Conservation (phyloP, 495 filamentous ascomycete genomes). For the Penicilliopsis zonata region DNA sequence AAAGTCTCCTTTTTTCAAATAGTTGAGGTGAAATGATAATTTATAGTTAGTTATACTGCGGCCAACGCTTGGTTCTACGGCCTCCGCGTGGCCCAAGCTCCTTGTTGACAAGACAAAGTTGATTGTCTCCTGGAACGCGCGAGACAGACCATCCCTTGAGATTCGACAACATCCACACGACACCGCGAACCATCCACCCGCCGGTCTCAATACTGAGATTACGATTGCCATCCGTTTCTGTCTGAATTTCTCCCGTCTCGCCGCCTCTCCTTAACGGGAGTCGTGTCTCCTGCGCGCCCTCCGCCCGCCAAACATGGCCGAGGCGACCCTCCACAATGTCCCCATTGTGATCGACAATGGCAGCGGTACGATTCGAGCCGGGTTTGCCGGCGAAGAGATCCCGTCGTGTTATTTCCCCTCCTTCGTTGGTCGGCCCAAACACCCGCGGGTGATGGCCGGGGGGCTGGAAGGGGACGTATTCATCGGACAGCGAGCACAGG, state of each 20-base stretch:
- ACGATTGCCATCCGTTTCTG: too few relatives aligned
- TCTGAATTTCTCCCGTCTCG: too few relatives aligned
- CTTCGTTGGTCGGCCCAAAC: slow-evolving; percentile 93
- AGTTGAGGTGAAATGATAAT: too few relatives aligned
- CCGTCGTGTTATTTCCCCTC: slow-evolving; percentile 98
- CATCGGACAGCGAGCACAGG: slow-evolving; percentile 86
- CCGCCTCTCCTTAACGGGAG: too few relatives aligned
- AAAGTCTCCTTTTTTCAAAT: too few relatives aligned
- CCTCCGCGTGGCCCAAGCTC: slow-evolving; percentile 28
- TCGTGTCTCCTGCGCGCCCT: slow-evolving; percentile 7
- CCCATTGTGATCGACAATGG: slow-evolving; percentile 99
- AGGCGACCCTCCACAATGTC: slow-evolving; percentile 80
- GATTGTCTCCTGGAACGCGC: too few relatives aligned
- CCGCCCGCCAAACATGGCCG: slow-evolving; percentile 48
- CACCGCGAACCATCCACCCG: too few relatives aligned
- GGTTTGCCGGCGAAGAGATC: slow-evolving; percentile 90
- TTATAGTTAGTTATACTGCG: too few relatives aligned
- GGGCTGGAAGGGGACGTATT: slow-evolving; percentile 96
- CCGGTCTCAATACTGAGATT: too few relatives aligned
- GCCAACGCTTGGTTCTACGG: too few relatives aligned
- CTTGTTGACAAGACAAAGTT: slow-evolving; percentile 22
- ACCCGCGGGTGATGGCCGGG: slow-evolving; percentile 88
- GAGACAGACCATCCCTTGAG: too few relatives aligned
- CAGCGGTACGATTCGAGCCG: slow-evolving; percentile 92
- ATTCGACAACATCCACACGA: too few relatives aligned